These are phyloP conservation scores for Gaultheria prostrata DNA, from an alignment of 148 eudicot genomes.

Conservation along the genomic window DNA sequence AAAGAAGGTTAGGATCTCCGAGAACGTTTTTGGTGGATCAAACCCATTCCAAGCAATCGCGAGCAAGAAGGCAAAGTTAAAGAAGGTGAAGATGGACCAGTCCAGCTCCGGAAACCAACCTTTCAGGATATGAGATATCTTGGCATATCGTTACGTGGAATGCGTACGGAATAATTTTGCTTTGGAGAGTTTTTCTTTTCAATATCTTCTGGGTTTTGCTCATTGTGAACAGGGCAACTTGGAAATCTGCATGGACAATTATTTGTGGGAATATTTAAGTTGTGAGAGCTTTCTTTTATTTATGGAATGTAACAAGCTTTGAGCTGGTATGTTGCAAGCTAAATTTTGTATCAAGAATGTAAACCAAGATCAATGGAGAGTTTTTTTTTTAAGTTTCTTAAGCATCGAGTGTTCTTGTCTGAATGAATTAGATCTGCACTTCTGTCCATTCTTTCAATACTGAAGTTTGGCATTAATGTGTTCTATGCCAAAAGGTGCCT, in stretches of 20 bases:
- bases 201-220: not conserved
- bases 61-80: slow-evolving; percentile 43
- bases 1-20: slow-evolving; percentile 56
- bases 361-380: not conserved
- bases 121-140: slow-evolving; percentile 34
- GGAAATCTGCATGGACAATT: slow-evolving; percentile 2
- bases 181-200: not conserved
- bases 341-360: slow-evolving; percentile 6
- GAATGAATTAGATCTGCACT: not conserved
- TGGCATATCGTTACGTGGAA: not conserved
- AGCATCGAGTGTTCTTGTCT: not conserved
- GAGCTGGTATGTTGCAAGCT: not conserved
- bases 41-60: slow-evolving; percentile 83
- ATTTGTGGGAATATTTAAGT: not conserved
- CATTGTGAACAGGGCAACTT: not conserved
- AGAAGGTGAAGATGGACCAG: slow-evolving; percentile 32
- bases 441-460: not conserved
- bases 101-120: slow-evolving; percentile 36
- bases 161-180: slow-evolving; percentile 1
- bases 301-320: not conserved
- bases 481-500: not conserved
- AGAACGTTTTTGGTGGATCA: slow-evolving; percentile 46
- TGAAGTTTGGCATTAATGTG: not conserved
- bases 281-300: not conserved
- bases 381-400: not conserved